A percentile compares a stretch with the other conserved stretches of the same genome.
Conservation (phyloP, 2,329 filamentous ascomycete genomes). For the Trichoderma koningiopsis region DNA sequence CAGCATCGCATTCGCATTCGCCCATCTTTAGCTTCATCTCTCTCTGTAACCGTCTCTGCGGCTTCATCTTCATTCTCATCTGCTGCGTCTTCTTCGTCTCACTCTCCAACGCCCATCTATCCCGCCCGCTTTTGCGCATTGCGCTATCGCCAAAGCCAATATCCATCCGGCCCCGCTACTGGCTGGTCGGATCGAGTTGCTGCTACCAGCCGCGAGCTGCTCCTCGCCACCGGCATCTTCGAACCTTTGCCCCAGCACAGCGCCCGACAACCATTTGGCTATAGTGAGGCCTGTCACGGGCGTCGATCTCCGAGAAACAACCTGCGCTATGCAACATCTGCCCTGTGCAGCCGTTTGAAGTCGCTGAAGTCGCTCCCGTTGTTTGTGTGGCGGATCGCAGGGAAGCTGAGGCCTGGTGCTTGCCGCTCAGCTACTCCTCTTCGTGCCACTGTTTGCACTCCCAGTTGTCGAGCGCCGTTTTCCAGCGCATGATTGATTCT, state of each 20-base stretch:
- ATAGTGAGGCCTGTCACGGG: not conserved
- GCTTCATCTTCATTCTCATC: not conserved
- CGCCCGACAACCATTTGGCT: not conserved
- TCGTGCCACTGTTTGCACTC: not conserved
- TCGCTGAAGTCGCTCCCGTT: conserved; percentile 17
- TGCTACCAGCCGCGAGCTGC: conserved; percentile 5
- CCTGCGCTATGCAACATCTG: conserved; percentile 11
- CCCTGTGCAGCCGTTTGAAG: conserved; percentile 12
- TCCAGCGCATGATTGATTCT: not conserved
- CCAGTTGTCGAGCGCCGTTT: not conserved
- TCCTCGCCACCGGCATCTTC: conserved; percentile 22
- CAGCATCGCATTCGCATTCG: not conserved
- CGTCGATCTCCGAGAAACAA: conserved; percentile 3
- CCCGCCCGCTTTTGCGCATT: not conserved
- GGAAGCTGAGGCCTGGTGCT: conserved; percentile 8
- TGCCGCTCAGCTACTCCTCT: conserved; percentile 12
- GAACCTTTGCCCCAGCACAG: conserved; percentile 6
- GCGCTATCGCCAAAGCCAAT: conserved; percentile 11
- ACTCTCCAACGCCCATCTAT: not conserved
- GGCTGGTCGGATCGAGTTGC: not conserved
- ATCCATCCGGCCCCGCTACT: conserved; percentile 2
- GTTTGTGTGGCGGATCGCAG: conserved; percentile 12
- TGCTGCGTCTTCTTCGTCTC: not conserved
- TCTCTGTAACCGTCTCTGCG: not conserved
- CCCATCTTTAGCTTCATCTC: not conserved